phyloP scores from a whole-genome alignment of 768 basidiomycete species.

The Trametes elegans region DNA sequence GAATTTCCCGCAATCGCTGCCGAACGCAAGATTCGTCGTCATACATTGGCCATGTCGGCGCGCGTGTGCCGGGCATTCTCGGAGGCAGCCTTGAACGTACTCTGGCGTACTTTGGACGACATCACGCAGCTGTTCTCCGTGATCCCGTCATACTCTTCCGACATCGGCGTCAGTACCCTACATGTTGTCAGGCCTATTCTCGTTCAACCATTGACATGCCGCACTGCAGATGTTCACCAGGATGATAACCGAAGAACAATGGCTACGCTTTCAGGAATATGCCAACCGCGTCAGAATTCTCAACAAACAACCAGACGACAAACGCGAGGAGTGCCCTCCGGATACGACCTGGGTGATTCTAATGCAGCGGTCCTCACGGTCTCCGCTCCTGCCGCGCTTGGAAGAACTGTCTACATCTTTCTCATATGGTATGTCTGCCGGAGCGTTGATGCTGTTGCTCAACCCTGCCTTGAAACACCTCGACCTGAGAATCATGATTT shows the following conservation, averaged over 20 bases:
- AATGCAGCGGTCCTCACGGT: too few relatives aligned
- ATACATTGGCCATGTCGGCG: not conserved
- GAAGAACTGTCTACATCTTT: too few relatives aligned
- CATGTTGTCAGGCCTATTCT: not conserved
- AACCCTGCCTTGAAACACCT: too few relatives aligned
- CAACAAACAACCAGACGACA: not conserved
- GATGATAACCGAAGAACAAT: not conserved
- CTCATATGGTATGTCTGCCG: too few relatives aligned
- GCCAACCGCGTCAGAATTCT: not conserved
- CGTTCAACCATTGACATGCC: too few relatives aligned
- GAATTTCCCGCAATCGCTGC: not conserved
- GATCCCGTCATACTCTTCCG: not conserved
- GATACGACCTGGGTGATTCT: too few relatives aligned
- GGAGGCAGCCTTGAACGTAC: constrained; percentile 1
- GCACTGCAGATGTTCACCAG: not conserved
- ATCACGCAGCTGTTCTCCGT: not conserved
- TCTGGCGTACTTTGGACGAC: constrained; percentile 3
- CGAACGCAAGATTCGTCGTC: not conserved
- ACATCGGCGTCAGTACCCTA: not conserved
- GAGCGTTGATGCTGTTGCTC: too few relatives aligned
- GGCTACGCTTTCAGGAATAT: not conserved
- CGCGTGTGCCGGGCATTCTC: not conserved
- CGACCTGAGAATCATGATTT: too few relatives aligned
- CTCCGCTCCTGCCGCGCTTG: too few relatives aligned
- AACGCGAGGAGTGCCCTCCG: too few relatives aligned